These are phyloP conservation scores for Mucor plumbeus DNA, from an alignment of 371 early-diverging fungal species.

Conservation along the genomic window DNA sequence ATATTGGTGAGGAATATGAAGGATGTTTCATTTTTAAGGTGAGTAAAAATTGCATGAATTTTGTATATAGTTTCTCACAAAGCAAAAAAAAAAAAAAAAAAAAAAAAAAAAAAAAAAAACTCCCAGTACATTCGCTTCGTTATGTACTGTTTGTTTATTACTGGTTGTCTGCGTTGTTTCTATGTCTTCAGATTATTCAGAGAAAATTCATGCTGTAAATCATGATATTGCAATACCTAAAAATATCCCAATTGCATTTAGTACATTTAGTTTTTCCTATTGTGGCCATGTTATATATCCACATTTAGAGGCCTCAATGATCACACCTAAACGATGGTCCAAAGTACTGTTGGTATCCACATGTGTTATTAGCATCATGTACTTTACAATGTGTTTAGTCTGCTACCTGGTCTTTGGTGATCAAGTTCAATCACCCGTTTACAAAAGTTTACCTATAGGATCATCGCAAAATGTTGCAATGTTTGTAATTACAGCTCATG, in stretches of 20 bases:
- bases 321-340: conserved; percentile 73
- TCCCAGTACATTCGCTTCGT: conserved; percentile 62
- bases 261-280: conserved; percentile 77
- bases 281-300: conserved; percentile 85
- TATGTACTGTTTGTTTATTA: conserved; percentile 52
- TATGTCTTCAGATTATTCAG: conserved; percentile 48
- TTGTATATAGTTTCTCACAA: too few relatives aligned
- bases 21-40: conserved; percentile 61
- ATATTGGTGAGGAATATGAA: conserved; percentile 60
- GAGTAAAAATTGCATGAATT: too few relatives aligned
- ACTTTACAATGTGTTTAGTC: conserved; percentile 70
- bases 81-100: not conserved
- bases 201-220: conserved; percentile 21
- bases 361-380: conserved; percentile 71
- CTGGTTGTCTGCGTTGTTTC: conserved; percentile 50
- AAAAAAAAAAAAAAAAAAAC: not conserved
- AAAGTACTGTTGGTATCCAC: conserved; percentile 71
- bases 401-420: conserved; percentile 86
- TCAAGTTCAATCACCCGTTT: conserved; percentile 72
- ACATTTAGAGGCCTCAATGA: conserved; percentile 84
- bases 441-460: conserved; percentile 71
- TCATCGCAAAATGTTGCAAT: conserved; percentile 69
- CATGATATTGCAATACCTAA: conserved; percentile 53
- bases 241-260: conserved; percentile 61
- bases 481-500: conserved; percentile 79